Evolutionary conservation across 2,329 filamentous ascomycete species (phyloP).

Genomic region (Xylaria sp.): DNA sequence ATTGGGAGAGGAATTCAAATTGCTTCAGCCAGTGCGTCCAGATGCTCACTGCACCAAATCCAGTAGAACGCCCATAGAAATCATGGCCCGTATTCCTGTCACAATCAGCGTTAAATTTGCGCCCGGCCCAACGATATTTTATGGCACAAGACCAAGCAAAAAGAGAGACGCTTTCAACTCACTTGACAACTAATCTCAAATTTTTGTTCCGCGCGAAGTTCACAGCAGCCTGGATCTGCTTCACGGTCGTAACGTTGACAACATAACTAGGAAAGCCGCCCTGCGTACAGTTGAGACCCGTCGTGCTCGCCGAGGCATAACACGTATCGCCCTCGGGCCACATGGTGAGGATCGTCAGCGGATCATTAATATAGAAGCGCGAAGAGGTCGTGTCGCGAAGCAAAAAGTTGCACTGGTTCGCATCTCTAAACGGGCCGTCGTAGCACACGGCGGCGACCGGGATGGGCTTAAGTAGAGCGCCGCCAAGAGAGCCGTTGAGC

Average conservation of each 20-base stretch:
- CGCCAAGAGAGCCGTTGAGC: conserved; percentile 47
- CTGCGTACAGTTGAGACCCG: conserved; percentile 48
- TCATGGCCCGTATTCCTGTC: conserved; percentile 59
- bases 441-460: conserved; percentile 51
- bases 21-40: conserved; percentile 63
- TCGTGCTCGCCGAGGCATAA: conserved; percentile 42
- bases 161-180: conserved; percentile 18
- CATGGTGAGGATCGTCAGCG: conserved; percentile 47
- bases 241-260: conserved; percentile 52
- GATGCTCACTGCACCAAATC: conserved; percentile 58
- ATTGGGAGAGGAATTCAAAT: conserved; percentile 51
- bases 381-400: conserved; percentile 45
- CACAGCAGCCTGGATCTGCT: conserved; percentile 53
- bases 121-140: background rate
- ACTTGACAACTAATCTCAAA: conserved; percentile 54
- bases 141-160: too few species aligned
- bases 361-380: conserved; percentile 49
- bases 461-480: conserved; percentile 48
- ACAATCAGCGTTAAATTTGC: background rate
- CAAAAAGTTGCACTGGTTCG: conserved; percentile 47
- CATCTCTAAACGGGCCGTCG: conserved; percentile 44
- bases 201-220: conserved; percentile 55
- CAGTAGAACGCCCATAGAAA: conserved; percentile 58
- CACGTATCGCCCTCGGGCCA: conserved; percentile 54
- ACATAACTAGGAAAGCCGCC: conserved; percentile 54